phyloP scores from a whole-genome alignment of 495 filamentous ascomycete species.

The Trichocladium antarcticum region DNA sequence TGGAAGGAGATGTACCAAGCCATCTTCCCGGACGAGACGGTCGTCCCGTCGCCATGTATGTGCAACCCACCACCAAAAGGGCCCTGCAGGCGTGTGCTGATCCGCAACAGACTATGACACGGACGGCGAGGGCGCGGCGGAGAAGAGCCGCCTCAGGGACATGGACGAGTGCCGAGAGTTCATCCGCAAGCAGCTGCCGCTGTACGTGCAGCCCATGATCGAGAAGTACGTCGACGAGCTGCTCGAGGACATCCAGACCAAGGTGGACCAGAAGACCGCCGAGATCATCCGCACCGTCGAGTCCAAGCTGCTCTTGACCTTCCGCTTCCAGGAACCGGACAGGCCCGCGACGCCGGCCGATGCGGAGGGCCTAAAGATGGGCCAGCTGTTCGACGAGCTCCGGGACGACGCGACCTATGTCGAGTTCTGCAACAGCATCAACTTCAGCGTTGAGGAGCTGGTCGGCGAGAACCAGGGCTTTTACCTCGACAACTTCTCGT shows the following conservation, averaged over 20 bases:
- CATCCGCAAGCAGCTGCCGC: slow-evolving; percentile 15
- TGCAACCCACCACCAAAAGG: background rate
- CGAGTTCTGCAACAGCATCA: background rate
- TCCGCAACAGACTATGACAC: slow-evolving; percentile 14
- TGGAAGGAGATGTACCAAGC: slow-evolving; percentile 25
- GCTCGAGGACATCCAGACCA: slow-evolving; percentile 11
- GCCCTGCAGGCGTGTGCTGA: too few relatives aligned
- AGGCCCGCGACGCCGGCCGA: background rate
- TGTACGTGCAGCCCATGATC: slow-evolving; percentile 11
- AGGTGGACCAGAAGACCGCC: slow-evolving; percentile 11
- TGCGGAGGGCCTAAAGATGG: background rate
- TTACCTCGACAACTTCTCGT: background rate
- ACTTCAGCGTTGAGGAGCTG: background rate
- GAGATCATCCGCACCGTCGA: slow-evolving; percentile 16
- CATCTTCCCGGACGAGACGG: slow-evolving; percentile 17
- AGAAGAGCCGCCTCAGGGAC: slow-evolving; percentile 4
- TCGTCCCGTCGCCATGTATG: slow-evolving; percentile 23
- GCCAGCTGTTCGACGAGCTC: background rate
- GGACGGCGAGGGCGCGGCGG: background rate
- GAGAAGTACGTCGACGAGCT: slow-evolving; percentile 18
- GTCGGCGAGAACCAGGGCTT: background rate
- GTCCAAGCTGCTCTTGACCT: slow-evolving; percentile 12
- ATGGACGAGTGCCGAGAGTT: slow-evolving; percentile 15
- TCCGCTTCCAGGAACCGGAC: slow-evolving; percentile 12
- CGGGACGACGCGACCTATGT: background rate